Evolutionary conservation across 164 flowering plant species (phyloP).

Genomic region (Platanus orientalis): DNA sequence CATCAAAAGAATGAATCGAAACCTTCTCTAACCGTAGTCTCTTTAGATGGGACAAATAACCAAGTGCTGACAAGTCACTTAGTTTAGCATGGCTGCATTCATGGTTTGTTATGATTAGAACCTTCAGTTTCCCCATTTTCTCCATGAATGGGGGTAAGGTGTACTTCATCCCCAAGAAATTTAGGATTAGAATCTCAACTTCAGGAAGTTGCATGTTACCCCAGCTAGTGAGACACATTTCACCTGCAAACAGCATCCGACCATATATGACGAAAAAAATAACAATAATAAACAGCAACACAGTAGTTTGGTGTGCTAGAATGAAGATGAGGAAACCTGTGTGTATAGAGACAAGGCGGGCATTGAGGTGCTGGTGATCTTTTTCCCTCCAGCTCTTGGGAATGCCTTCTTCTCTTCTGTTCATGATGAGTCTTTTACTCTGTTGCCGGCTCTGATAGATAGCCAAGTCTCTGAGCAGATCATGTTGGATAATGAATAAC

Average conservation of each 20-base stretch:
- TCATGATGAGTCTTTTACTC: conserved; percentile 29
- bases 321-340: conserved; percentile 25
- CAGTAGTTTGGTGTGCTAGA: neutral
- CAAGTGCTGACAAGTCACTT: conserved; percentile 5
- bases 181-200: conserved; percentile 29
- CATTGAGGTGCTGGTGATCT: conserved; percentile 11
- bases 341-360: conserved; percentile 36
- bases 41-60: no score
- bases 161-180: conserved; percentile 16
- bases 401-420: conserved; percentile 20
- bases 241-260: conserved; percentile 15
- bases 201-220: conserved; percentile 14
- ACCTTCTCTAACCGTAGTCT: conserved; percentile 25
- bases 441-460: conserved; percentile 20
- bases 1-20: conserved; percentile 14
- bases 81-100: conserved; percentile 15
- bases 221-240: conserved; percentile 24
- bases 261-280: no score
- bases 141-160: no score
- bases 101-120: conserved; percentile 17
- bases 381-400: conserved; percentile 23
- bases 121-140: conserved; percentile 24
- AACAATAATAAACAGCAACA: neutral
- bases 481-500: conserved; percentile 34
- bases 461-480: conserved; percentile 43